These are phyloP conservation scores for Amanita pallidorosea DNA, from an alignment of 768 basidiomycete genomes.

Conservation along the genomic window DNA sequence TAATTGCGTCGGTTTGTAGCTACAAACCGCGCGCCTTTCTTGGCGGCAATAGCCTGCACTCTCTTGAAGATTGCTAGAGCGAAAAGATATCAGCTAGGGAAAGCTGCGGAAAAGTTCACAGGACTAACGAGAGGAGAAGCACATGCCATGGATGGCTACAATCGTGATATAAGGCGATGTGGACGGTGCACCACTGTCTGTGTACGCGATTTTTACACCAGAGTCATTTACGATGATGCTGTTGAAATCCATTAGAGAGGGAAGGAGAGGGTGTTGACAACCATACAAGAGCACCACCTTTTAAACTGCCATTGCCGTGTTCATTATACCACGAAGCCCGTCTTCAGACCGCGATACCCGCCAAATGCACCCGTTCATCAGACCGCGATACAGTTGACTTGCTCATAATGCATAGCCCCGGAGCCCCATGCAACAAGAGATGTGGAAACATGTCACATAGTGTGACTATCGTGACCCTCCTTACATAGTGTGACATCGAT, in stretches of 20 bases:
- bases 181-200: slow-evolving; percentile 10
- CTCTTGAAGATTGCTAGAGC: slow-evolving; percentile 1
- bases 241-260: neutral
- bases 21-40: slow-evolving; percentile 1
- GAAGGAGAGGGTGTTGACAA: no score
- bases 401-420: no score
- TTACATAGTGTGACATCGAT: no score
- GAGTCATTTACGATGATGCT: slow-evolving; percentile 4
- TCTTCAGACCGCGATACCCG: no score
- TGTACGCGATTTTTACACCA: slow-evolving; percentile 11
- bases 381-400: no score
- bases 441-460: no score
- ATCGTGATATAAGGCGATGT: slow-evolving; percentile 9
- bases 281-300: no score
- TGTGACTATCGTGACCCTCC: no score
- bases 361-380: no score
- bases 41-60: neutral
- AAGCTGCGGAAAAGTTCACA: neutral
- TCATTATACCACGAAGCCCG: no score
- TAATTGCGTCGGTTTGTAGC: slow-evolving; percentile 2
- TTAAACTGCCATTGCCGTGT: no score
- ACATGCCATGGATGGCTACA: slow-evolving; percentile 12
- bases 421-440: no score
- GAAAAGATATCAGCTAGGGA: neutral
- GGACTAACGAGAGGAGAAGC: slow-evolving; percentile 7